Base-by-base conservation (phyloP, 2,329 filamentous ascomycete genomes). In the Colletotrichum falcatum region DNA sequence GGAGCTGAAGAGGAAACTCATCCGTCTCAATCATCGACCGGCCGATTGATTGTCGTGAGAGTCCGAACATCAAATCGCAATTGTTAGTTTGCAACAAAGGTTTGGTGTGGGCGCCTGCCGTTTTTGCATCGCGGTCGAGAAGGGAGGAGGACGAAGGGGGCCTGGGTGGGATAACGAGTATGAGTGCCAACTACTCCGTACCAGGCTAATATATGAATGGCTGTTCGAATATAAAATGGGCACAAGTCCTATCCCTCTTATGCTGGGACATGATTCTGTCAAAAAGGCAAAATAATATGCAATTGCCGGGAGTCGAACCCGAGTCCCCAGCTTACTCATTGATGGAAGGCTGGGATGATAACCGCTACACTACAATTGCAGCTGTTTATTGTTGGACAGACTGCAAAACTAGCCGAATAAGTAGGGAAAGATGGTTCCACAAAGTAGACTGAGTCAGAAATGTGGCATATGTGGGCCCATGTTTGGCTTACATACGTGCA, bases 341-440 rank as follows among this genome's bases (percentile, higher is more conserved):
- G 8, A 16, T 65, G 53, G 62, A 65, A 65, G 62, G 62, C 62
- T 65, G 53, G 53, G 53, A 65, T 65, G 53, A 59, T 65, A 51
- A 65, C 62, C 62, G 26, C 62, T 65, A 65, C 53, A 65, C 62
- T 65, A 65, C 39, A 20, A 48, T 58, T 58, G 62, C 62, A n/a
- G n/a, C 5, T 2, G 6, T 3, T n/a, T 14, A 5, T 5, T 14
- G 12, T 35, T 54, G 30, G n/a, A n/a, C n/a, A n/a, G n/a, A n/a
- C n/a, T n/a, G n/a, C n/a, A n/a, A n/a, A n/a, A 1, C 5, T 7
- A 8, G 20, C 16, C 0, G 1, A 1, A 1, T 23, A 54, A 33
- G 20, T 54, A 54, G 28, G 51, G 0, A 16, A 8, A 2, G 0
- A 4, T 18, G 2, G 7, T 3, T 12, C 18, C 1, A 12, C 30